Evolutionary conservation across 129 eudicot genomes (phyloP).

Genomic region (Tagetes patula): DNA sequence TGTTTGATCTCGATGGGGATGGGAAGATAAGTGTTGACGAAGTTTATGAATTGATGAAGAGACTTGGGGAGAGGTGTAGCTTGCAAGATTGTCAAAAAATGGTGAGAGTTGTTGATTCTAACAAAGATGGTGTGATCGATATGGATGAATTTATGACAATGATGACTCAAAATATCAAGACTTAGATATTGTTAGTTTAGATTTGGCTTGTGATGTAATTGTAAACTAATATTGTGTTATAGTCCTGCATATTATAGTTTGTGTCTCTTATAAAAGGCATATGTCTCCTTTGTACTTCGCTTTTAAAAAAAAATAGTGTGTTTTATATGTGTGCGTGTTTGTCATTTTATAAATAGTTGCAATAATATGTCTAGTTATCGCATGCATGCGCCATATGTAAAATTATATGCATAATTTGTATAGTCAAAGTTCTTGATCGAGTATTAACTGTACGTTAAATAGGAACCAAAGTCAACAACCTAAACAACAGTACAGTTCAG

Average conservation of each 20-base stretch:
- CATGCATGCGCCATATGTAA: not conserved
- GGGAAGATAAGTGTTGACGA: conserved; percentile 81
- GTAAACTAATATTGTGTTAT: not conserved
- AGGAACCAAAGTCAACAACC: too few relatives aligned
- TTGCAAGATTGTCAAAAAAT: conserved; percentile 68
- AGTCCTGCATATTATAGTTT: too few relatives aligned
- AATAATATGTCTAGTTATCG: not conserved
- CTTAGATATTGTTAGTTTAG: not conserved
- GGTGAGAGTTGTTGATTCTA: conserved; percentile 80
- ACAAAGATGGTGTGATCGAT: conserved; percentile 76
- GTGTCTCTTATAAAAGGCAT: not conserved
- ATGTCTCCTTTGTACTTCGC: not conserved
- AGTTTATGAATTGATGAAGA: conserved; percentile 58
- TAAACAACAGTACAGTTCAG: too few relatives aligned
- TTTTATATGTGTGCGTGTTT: not conserved
- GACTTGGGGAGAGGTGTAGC: conserved; percentile 75
- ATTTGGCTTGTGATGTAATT: conserved; percentile 10
- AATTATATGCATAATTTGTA: too few relatives aligned
- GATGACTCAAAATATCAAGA: conserved; percentile 68
- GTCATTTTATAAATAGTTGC: not conserved
- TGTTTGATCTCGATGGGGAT: conserved; percentile 72
- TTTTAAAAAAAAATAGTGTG: not conserved
- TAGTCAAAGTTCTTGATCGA: too few relatives aligned
- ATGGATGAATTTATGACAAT: conserved; percentile 76
- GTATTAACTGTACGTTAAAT: too few relatives aligned